Evolutionary conservation across 352 stramenopile species (phyloP).

Genomic region (Phytophthora meadii): DNA sequence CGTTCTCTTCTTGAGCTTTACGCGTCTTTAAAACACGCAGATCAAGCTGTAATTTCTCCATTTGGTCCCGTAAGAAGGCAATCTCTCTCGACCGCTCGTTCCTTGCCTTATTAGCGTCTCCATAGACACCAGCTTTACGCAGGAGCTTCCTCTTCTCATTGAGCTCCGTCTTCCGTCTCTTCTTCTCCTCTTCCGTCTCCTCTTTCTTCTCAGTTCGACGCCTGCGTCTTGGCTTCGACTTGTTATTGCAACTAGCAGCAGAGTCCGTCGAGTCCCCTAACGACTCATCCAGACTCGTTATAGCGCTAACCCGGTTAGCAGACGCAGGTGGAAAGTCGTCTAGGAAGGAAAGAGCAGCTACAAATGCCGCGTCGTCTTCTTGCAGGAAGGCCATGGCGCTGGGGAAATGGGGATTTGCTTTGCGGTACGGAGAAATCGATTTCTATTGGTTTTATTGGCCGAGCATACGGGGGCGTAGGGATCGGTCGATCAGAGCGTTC

Average conservation of each 20-base stretch:
- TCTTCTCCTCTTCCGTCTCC: constrained; percentile 11
- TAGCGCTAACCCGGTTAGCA: neutral
- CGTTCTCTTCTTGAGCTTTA: neutral
- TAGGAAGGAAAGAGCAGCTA: constrained; percentile 30
- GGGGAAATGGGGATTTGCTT: too few species aligned
- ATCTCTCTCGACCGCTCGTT: constrained; percentile 46
- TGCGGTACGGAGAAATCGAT: neutral
- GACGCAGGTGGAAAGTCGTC: constrained; percentile 16
- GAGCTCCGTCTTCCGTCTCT: constrained; percentile 8
- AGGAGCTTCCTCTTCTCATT: constrained; percentile 28
- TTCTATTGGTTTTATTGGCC: neutral
- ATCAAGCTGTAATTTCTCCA: constrained; percentile 41
- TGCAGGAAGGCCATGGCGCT: constrained; percentile 23
- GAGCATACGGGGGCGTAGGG: constrained; percentile 5
- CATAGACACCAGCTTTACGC: constrained; percentile 25
- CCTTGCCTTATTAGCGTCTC: constrained; percentile 38
- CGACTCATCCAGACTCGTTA: neutral
- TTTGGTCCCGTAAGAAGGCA: constrained; percentile 38
- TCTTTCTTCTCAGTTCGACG: constrained; percentile 3
- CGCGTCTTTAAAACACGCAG: constrained; percentile 23
- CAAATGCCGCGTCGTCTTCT: constrained; percentile 28
- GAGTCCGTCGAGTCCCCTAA: neutral
- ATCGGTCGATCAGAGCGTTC: constrained; percentile 26
- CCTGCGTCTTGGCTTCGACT: constrained; percentile 5
- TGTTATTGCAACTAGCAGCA: neutral